phyloP scores from a whole-genome alignment of 352 stramenopile species.

The Blastocystis sp. region DNA sequence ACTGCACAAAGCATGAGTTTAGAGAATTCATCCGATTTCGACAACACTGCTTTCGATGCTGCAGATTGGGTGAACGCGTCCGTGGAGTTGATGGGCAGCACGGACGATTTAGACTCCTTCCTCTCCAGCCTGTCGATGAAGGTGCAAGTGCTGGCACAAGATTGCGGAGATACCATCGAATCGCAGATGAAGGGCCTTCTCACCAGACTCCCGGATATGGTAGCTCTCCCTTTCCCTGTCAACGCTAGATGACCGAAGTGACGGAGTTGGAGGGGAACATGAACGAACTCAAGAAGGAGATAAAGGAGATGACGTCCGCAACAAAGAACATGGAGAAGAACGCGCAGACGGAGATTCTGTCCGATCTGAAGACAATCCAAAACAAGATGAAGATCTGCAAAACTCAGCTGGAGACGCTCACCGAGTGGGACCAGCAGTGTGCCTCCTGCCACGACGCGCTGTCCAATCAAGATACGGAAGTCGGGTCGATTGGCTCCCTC shows the following conservation, averaged over 20 bases:
- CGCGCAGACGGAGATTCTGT: constrained; percentile 14
- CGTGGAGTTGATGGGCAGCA: neutral
- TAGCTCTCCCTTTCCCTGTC: neutral
- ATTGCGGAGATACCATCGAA: constrained; percentile 47
- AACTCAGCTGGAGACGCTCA: constrained; percentile 13
- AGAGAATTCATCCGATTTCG: constrained; percentile 9
- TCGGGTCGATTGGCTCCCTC: neutral
- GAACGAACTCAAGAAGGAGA: constrained; percentile 1
- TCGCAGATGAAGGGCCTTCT: constrained; percentile 4
- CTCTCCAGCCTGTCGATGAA: constrained; percentile 28
- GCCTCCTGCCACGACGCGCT: constrained; percentile 11
- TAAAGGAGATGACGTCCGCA: neutral
- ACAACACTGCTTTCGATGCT: neutral
- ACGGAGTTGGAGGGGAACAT: neutral
- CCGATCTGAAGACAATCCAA: constrained; percentile 17
- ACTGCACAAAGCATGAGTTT: neutral
- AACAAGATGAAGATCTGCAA: constrained; percentile 17
- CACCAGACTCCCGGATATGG: constrained; percentile 24
- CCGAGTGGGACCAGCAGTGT: constrained; percentile 22
- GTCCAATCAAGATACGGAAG: constrained; percentile 30
- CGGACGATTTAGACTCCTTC: constrained; percentile 32
- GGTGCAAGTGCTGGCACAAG: constrained; percentile 17
- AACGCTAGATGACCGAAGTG: neutral
- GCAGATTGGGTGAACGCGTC: constrained; percentile 17
- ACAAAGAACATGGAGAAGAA: constrained; percentile 8